Conservation (phyloP, 179 eudicot species). For the Heliamphora ciliata region DNA sequence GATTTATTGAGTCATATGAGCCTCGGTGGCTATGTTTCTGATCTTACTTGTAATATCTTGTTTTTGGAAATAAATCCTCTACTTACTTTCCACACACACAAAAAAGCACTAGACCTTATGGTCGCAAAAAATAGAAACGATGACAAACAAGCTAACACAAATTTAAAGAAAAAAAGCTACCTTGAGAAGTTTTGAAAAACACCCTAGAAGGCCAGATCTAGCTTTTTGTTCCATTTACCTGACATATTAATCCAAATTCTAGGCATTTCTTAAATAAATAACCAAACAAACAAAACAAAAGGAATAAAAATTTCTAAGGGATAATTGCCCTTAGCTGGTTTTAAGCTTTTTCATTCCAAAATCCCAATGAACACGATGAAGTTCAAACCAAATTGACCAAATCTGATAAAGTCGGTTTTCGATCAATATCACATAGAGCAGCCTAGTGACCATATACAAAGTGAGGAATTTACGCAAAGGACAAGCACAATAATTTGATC, state of each 20-base stretch:
- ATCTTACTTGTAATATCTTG: too few species aligned
- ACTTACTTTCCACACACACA: too few species aligned
- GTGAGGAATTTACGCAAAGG: neutral
- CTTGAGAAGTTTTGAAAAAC: too few species aligned
- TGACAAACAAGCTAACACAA: too few species aligned
- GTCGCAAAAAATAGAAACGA: too few species aligned
- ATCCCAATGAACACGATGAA: neutral
- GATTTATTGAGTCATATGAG: too few species aligned
- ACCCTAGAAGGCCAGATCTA: neutral
- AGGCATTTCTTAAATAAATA: too few species aligned
- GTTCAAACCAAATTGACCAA: neutral
- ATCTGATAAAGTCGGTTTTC: neutral
- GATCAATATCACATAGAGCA: neutral
- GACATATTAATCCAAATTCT: neutral
- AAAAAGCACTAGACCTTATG: too few species aligned
- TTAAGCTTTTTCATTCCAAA: neutral
- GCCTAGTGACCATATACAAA: neutral
- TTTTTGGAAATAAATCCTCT: too few species aligned
- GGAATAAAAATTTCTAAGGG: neutral
- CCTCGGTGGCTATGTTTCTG: too few species aligned
- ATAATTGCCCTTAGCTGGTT: neutral
- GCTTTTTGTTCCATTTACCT: neutral
- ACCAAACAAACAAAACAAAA: neutral
- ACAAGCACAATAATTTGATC: constrained; percentile 1
- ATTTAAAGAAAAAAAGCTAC: too few species aligned